Conservation (phyloP, 1,284 basidiomycete genomes). For the Laetiporus sulphureus region DNA sequence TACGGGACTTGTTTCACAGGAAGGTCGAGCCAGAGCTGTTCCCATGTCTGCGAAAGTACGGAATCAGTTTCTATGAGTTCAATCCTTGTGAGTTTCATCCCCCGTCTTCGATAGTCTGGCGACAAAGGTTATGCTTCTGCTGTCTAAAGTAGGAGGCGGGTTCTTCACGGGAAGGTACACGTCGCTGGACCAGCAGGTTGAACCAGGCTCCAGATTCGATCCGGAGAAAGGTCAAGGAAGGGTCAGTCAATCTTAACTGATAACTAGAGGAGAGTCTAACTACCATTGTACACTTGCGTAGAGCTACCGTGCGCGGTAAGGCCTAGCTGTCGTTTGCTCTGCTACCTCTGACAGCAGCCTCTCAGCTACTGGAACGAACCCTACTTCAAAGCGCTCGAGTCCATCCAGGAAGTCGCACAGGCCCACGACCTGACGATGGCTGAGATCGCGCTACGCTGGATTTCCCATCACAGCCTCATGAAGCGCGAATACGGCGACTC, state of each 20-base stretch:
- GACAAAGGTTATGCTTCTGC: constrained; percentile 17
- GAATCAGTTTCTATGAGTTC: constrained; percentile 55
- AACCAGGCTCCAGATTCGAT: constrained; percentile 35
- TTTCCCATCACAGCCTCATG: constrained; percentile 44
- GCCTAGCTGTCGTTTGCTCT: neutral
- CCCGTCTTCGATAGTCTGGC: neutral
- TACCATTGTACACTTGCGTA: constrained; percentile 5
- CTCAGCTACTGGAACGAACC: constrained; percentile 40
- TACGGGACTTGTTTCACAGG: constrained; percentile 9
- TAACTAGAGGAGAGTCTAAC: neutral
- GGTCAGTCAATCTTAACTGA: constrained; percentile 12
- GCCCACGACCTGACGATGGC: constrained; percentile 37
- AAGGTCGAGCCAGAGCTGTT: constrained; percentile 55
- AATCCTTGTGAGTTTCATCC: constrained; percentile 33
- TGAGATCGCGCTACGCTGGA: constrained; percentile 48
- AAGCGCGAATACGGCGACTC: constrained; percentile 41
- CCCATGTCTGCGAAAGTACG: constrained; percentile 56
- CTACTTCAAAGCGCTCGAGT: constrained; percentile 39
- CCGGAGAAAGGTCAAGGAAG: constrained; percentile 25
- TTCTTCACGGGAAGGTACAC: constrained; percentile 32
- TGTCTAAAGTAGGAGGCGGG: constrained; percentile 28
- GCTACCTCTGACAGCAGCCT: neutral
- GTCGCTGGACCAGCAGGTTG: constrained; percentile 23
- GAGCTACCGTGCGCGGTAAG: constrained; percentile 21
- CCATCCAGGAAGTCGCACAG: constrained; percentile 33